phyloP scores from a whole-genome alignment of 2,329 filamentous ascomycete genomes.

The Colletotrichum paranaense region DNA sequence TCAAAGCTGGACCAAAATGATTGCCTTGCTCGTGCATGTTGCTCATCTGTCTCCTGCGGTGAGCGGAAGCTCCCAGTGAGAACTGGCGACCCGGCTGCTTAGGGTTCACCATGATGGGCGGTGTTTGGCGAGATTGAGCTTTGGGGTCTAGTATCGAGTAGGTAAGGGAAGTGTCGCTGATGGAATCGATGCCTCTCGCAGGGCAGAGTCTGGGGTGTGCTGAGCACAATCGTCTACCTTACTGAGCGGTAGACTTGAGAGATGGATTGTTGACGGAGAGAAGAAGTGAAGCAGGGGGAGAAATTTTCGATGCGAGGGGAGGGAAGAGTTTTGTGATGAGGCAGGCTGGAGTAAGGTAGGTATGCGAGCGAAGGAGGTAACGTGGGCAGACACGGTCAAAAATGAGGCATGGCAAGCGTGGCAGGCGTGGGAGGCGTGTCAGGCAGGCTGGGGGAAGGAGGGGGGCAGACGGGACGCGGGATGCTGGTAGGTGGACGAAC shows the following conservation, averaged over 20 bases:
- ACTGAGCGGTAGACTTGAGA: not conserved
- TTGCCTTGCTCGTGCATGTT: constrained; percentile 55
- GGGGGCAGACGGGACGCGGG: not conserved
- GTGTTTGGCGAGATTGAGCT: too few species aligned
- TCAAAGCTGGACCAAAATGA: constrained; percentile 57
- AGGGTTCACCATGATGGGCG: constrained; percentile 13
- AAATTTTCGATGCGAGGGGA: not conserved
- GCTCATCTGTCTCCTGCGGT: constrained; percentile 60
- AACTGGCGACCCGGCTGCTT: constrained; percentile 49
- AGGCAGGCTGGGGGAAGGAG: not conserved
- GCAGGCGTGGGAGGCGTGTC: not conserved
- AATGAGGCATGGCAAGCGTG: not conserved
- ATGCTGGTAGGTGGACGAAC: not conserved
- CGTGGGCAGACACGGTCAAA: not conserved
- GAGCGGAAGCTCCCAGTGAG: constrained; percentile 56
- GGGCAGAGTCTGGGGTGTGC: not conserved
- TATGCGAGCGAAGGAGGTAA: not conserved
- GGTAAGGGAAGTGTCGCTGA: not conserved
- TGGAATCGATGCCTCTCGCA: not conserved
- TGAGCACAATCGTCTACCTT: not conserved
- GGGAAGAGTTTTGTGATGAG: constrained; percentile 11
- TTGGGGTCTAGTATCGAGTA: not conserved
- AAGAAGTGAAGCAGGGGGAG: not conserved
- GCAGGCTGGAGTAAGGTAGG: too few species aligned
- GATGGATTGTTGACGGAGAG: not conserved